Evolutionary conservation across 805 yeast species (phyloP).

Genomic region (Metschnikowia gruessii): DNA sequence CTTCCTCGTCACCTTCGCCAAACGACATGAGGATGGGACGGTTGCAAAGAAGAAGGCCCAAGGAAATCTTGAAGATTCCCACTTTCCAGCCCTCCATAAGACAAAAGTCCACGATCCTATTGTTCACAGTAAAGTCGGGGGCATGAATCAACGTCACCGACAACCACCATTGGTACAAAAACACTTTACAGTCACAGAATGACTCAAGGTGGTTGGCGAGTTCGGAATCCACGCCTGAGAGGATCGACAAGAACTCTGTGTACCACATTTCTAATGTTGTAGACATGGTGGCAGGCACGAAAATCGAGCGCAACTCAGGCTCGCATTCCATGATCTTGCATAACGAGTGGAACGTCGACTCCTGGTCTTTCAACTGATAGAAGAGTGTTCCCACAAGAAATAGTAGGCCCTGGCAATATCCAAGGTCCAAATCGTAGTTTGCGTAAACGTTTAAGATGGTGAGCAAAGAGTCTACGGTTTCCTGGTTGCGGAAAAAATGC

Average conservation of each 20-base stretch:
- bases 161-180: slow-evolving; percentile 65
- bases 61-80: slow-evolving; percentile 51
- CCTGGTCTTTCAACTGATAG: slow-evolving; percentile 35
- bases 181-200: slow-evolving; percentile 44
- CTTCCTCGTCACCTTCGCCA: slow-evolving; percentile 38
- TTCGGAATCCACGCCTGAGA: slow-evolving; percentile 39
- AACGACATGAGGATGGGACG: slow-evolving; percentile 39
- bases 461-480: slow-evolving; percentile 47
- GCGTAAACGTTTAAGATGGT: slow-evolving; percentile 59
- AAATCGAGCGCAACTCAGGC: slow-evolving; percentile 47
- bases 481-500: slow-evolving; percentile 42
- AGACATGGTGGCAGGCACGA: slow-evolving; percentile 50
- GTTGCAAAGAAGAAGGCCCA: slow-evolving; percentile 51
- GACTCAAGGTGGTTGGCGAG: slow-evolving; percentile 43
- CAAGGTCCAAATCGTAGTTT: slow-evolving; percentile 61
- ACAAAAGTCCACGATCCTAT: slow-evolving; percentile 51
- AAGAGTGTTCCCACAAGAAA: slow-evolving; percentile 60
- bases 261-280: slow-evolving; percentile 52
- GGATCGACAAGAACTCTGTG: slow-evolving; percentile 47
- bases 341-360: slow-evolving; percentile 50
- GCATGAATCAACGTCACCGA: slow-evolving; percentile 58
- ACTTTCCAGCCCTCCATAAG: slow-evolving; percentile 54
- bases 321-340: slow-evolving; percentile 59
- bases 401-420: slow-evolving; percentile 66
- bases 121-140: slow-evolving; percentile 49